A percentile compares a stretch with the other conserved stretches of the same genome.
phyloP scores from a whole-genome alignment of 208 protist genomes.

The Wallacemonas sp. region DNA sequence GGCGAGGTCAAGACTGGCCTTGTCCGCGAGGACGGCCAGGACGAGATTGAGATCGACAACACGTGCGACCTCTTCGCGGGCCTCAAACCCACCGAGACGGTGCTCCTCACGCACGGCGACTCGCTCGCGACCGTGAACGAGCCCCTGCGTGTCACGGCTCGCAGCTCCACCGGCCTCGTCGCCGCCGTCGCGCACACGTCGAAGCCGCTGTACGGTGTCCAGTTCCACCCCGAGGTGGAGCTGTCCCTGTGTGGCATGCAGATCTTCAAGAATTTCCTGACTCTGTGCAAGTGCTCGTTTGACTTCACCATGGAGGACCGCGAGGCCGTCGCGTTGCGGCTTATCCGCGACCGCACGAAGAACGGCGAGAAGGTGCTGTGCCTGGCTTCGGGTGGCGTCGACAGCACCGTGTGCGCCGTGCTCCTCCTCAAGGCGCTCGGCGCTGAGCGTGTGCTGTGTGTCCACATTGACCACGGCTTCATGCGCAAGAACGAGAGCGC shows the following conservation, averaged over 20 bases:
- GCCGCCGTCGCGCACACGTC: constrained; percentile 77
- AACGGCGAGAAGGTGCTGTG: constrained; percentile 92
- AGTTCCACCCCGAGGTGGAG: constrained; percentile 99
- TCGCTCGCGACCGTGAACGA: constrained; percentile 43
- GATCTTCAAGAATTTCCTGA: constrained; percentile 96
- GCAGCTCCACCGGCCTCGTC: constrained; percentile 74
- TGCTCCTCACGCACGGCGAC: constrained; percentile 97
- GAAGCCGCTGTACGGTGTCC: constrained; percentile 89
- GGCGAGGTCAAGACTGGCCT: constrained; percentile 87
- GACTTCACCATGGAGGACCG: constrained; percentile 88
- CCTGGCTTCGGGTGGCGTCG: constrained; percentile 98
- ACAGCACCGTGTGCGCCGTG: constrained; percentile 97
- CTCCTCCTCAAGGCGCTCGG: constrained; percentile 95
- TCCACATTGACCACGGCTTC: constrained; percentile 99
- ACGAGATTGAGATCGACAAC: constrained; percentile 74
- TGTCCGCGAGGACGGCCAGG: constrained; percentile 96
- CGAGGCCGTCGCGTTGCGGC: constrained; percentile 83
- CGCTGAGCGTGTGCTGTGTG: constrained; percentile 91
- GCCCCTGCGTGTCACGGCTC: constrained; percentile 61
- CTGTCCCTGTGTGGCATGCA: constrained; percentile 91
- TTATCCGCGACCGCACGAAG: constrained; percentile 90
- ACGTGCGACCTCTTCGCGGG: constrained; percentile 69
- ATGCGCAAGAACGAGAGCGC: constrained; percentile 95
- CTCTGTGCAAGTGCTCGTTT: constrained; percentile 74
- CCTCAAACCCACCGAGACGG: constrained; percentile 47